Conservation (phyloP, 163 green algal genomes). For the Volvox carteri region DNA sequence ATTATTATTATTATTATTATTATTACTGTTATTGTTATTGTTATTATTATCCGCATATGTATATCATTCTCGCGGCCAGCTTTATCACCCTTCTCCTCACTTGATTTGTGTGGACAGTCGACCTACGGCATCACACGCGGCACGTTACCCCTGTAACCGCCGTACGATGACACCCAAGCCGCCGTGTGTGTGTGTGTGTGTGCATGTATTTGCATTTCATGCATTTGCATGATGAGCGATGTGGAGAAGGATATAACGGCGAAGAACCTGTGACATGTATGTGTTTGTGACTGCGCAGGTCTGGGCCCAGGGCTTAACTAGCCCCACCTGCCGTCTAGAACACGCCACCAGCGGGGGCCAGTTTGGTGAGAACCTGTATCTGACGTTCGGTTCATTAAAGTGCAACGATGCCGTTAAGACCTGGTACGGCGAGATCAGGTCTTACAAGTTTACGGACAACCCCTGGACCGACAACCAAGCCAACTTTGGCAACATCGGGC, state of each 20-base stretch:
- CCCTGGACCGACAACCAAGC: not conserved
- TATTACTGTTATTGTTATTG: not conserved
- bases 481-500: constrained; percentile 15
- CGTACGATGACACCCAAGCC: not conserved
- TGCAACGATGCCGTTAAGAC: not conserved
- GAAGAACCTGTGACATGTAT: too few species aligned
- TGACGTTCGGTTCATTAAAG: not conserved
- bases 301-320: not conserved
- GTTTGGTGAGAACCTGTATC: not conserved
- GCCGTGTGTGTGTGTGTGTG: not conserved
- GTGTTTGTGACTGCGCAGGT: not conserved
- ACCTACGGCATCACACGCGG: not conserved
- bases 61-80: not conserved
- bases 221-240: not conserved
- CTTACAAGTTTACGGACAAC: not conserved
- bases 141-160: not conserved
- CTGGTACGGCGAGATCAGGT: not conserved
- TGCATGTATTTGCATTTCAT: not conserved
- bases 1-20: not conserved
- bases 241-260: too few species aligned
- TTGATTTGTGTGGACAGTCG: not conserved
- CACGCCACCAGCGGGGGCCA: not conserved
- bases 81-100: not conserved
- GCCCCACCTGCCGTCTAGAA: not conserved
- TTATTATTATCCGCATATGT: not conserved